Base-by-base conservation (phyloP, 208 protist species). In the Balamuthia mandrillaris region DNA sequence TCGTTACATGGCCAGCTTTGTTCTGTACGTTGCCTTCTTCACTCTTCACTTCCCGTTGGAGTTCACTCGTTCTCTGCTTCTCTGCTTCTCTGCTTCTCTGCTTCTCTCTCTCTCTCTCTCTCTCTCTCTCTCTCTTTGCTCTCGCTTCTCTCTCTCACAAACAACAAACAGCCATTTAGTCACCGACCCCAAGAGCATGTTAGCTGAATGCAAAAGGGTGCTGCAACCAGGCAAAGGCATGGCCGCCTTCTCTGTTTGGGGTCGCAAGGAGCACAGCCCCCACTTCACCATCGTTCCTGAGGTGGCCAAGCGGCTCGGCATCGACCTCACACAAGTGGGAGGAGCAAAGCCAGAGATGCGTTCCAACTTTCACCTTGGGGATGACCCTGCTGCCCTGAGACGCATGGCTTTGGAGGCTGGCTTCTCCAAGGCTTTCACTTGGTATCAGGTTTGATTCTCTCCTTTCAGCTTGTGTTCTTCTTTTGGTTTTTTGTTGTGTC, bases 201-300 rank as follows among this genome's bases (percentile, higher is more conserved):
- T 88, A 12, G 2, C 16, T 2, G 86, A 88, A 24, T 12, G 41
- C 0, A 60, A 39, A 14, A 35, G 86, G 31, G 86, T 88, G 31
- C 51, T 88, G 6, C 70, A 82, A n/a, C 12, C 10, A 2, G 86
- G 79, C 52, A n/a, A n/a, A n/a, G 86, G 86, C 44, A 44, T 88
- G 27, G 86, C 79, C 9, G 58, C 52, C 16, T 88, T 85, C 16
- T 54, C 42, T 37, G 86, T 88, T 0, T 88, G 78, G 79, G 86
- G 86, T 37, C 37, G 86, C 37, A 49, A 47, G 29, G 52, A 88
- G 37, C 66, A 85, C 51, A 51, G 42, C 51, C 49, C 56, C 27
- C 51, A 72, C 49, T 88, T 78, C 21, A 86, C 86, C 2, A 60
- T 88, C 5, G n/a, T 72, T 3, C 58, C 39, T 2, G 47, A 35